Evolutionary conservation across 148 eudicot genomes (phyloP), one percentile per base, ranked within the genome.

Genomic region (Selenicereus undatus): DNA sequence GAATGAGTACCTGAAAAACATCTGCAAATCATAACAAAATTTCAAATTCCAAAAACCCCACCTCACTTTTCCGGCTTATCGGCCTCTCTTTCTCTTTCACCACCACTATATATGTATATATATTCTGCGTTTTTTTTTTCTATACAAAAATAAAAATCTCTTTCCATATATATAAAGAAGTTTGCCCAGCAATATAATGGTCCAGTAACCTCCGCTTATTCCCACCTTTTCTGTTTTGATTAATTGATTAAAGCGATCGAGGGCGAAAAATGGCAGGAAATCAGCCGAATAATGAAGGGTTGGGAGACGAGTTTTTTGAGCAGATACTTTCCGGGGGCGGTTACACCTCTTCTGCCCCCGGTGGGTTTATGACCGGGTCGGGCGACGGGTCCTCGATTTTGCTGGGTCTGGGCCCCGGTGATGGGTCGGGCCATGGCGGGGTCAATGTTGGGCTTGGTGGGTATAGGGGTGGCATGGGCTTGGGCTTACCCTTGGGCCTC

Each of bases 241-340:
- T 14, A 42, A 11, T 27, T 14, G n/a, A 13, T 52, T 58, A 70
- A 74, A 65, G 18, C 13, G 58, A 20, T 16, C 21, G 68, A 22
- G 13, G 27, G 29, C 1, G 13, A 71, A 76, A 82, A 83, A 88
- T 88, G 90, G 86, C 88, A 56, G 77, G 82, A 62, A 85, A 83
- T 81, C 87, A 83, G 58, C 77, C 79, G 5, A 78, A 45, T 7
- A 78, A 45, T 7, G 85, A 79, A 75, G 90, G 89, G 2, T 75
- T 88, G 62, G 86, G 83, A 36, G 90, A 88, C 77, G 90, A 88
- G 72, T 88, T 88, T 66, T 88, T 88, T 54, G 90, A 88, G 80
- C 90, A 88, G 24, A 88, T 88, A 76, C 71, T 88, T 29, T 83
- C 90, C 71, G 85, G 74, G 42, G 85, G 84, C 2, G 86, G 86